Percentiles rank a stretch among this genome's conserved stretches.
phyloP scores from a whole-genome alignment of 768 basidiomycete species.

The Hericium erinaceus region DNA sequence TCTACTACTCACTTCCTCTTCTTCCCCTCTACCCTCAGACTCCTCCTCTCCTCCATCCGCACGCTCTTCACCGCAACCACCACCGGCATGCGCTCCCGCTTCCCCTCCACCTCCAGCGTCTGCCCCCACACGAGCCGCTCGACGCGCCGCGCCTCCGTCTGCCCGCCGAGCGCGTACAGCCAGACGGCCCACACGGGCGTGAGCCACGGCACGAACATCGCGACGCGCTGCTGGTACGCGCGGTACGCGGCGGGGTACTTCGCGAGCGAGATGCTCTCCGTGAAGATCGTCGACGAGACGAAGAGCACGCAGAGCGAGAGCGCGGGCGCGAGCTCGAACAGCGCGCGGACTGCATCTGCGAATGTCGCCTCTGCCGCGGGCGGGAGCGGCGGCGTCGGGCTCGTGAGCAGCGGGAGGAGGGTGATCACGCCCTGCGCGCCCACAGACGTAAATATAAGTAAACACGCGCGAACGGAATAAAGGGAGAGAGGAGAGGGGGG shows the following conservation, averaged over 20 bases:
- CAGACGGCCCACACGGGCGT: not conserved
- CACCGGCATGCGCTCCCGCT: not conserved
- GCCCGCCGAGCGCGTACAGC: not conserved
- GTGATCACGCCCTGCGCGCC: constrained; percentile 52
- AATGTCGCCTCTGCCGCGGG: constrained; percentile 16
- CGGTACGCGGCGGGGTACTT: constrained; percentile 70
- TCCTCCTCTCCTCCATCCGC: too few relatives aligned
- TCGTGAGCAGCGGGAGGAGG: constrained; percentile 51
- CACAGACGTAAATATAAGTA: not conserved
- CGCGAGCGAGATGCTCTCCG: constrained; percentile 65
- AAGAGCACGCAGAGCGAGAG: constrained; percentile 63
- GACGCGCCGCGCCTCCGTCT: not conserved
- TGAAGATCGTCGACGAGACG: constrained; percentile 66
- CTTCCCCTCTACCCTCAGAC: too few relatives aligned
- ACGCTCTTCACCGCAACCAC: too few relatives aligned
- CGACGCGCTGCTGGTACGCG: constrained; percentile 69
- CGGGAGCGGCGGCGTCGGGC: constrained; percentile 12
- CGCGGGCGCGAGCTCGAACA: constrained; percentile 42
- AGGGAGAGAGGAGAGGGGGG: constrained; percentile 4
- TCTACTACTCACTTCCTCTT: too few relatives aligned
- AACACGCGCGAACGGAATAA: not conserved
- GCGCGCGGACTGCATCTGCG: constrained; percentile 17
- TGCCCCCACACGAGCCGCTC: not conserved
- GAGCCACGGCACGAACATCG: constrained; percentile 55
- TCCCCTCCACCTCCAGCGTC: not conserved